Percentiles rank a stretch among this genome's conserved stretches.
Evolutionary conservation across 306 rosid genomes (phyloP).

Genomic region (Begonia peltatifolia): DNA sequence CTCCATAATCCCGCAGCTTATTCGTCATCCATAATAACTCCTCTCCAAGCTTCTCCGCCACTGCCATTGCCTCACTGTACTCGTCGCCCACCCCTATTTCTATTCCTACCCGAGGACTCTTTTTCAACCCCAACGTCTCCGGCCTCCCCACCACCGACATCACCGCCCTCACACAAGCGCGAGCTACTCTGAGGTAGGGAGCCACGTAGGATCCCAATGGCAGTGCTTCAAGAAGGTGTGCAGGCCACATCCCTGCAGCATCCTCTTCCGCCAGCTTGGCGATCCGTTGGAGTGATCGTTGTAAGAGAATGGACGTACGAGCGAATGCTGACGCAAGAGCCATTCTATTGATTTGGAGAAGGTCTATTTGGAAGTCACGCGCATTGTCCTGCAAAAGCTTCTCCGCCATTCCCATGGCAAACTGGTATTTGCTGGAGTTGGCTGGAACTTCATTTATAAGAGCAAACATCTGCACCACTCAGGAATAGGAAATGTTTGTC

Average conservation of each 20-base stretch:
- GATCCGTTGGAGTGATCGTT: slow-evolving; percentile 3
- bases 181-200: slow-evolving; percentile 8
- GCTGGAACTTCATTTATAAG: slow-evolving; percentile 21
- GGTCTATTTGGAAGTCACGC: slow-evolving; percentile 8
- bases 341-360: slow-evolving; percentile 14
- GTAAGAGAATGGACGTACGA: slow-evolving; percentile 14
- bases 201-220: slow-evolving; percentile 15
- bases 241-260: slow-evolving; percentile 2
- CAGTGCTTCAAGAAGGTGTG: slow-evolving; percentile 6
- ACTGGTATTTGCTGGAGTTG: slow-evolving; percentile 19
- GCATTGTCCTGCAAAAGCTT: slow-evolving; percentile 21
- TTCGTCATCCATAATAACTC: slow-evolving; percentile 18
- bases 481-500: background rate
- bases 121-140: slow-evolving; percentile 1
- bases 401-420: slow-evolving; percentile 21
- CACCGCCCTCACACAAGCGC: slow-evolving; percentile 12
- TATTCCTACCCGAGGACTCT: background rate
- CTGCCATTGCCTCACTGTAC: slow-evolving; percentile 4
- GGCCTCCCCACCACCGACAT: slow-evolving; percentile 2
- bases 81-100: background rate
- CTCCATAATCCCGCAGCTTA: slow-evolving; percentile 19
- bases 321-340: slow-evolving; percentile 17
- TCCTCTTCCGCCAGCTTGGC: background rate
- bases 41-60: slow-evolving; percentile 22
- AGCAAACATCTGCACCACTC: slow-evolving; percentile 11